Evolutionary conservation across 129 eudicot species (phyloP).

Genomic region (Gnaphalium uliginosum): DNA sequence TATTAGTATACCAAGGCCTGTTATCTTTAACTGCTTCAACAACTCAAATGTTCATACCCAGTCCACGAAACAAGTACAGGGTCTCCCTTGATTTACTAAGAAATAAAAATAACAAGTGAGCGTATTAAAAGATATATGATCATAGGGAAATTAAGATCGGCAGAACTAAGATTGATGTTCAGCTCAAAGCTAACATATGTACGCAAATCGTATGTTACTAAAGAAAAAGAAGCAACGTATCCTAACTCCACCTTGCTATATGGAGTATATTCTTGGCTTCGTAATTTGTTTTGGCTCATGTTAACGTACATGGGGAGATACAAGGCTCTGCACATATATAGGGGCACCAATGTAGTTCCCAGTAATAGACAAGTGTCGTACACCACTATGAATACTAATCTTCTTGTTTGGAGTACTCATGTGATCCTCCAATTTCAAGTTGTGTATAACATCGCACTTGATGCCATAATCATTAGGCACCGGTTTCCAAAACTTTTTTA

Average conservation of each 20-base stretch:
- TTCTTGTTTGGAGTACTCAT: not conserved
- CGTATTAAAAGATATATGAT: not conserved
- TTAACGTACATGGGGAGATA: constrained; percentile 10
- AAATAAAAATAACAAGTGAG: not conserved
- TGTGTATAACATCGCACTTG: not conserved
- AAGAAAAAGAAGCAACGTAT: no score
- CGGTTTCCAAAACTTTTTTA: not conserved
- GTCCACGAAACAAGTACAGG: no score
- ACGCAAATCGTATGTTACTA: not conserved
- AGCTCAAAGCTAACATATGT: not conserved
- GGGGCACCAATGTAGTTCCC: not conserved
- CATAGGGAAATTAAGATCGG: not conserved
- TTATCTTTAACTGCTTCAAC: not conserved
- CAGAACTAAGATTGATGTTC: not conserved
- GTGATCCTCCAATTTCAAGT: not conserved
- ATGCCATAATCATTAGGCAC: not conserved
- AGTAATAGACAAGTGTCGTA: not conserved
- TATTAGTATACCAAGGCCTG: no score
- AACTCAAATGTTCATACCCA: not conserved
- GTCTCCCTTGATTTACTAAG: not conserved
- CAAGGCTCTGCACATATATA: constrained; percentile 12
- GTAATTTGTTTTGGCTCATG: not conserved
- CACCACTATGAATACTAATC: not conserved
- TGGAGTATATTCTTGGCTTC: no score
- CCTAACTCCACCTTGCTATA: no score